phyloP scores from a whole-genome alignment of 345 rosid genomes.

The Salix dunnii region DNA sequence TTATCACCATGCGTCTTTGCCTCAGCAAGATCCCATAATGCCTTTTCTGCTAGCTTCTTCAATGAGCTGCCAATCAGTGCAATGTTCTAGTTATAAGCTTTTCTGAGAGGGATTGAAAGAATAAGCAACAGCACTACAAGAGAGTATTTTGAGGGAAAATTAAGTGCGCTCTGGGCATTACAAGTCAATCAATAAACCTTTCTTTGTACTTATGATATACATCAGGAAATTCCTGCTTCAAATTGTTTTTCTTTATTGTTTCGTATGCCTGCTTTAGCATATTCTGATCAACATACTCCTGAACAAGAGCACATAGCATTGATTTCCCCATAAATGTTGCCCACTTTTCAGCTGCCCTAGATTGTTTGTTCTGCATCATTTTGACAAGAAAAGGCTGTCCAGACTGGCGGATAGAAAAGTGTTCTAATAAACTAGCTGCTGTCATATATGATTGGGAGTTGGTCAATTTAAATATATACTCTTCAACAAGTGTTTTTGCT shows the following conservation, averaged over 20 bases:
- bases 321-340: slow-evolving; percentile 86
- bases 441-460: slow-evolving; percentile 63
- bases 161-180: not conserved
- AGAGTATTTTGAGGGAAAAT: slow-evolving; percentile 1
- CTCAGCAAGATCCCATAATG: slow-evolving; percentile 94
- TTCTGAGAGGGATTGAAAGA: not conserved
- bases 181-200: slow-evolving; percentile 41
- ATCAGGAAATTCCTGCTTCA: slow-evolving; percentile 67
- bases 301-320: slow-evolving; percentile 63
- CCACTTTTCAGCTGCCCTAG: slow-evolving; percentile 88
- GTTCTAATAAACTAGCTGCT: slow-evolving; percentile 75
- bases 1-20: slow-evolving; percentile 60
- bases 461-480: slow-evolving; percentile 48
- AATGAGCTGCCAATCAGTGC: slow-evolving; percentile 46
- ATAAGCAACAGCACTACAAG: not conserved
- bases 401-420: slow-evolving; percentile 66
- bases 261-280: slow-evolving; percentile 70
- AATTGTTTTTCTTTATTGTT: slow-evolving; percentile 68
- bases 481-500: slow-evolving; percentile 51
- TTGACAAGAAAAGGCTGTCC: slow-evolving; percentile 68
- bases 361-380: slow-evolving; percentile 70
- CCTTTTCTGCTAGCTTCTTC: slow-evolving; percentile 81
- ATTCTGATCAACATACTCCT: slow-evolving; percentile 63
- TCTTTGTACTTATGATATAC: slow-evolving; percentile 67
- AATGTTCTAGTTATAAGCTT: not conserved